Base-by-base conservation (phyloP, 768 basidiomycete genomes). In the Suillus tomentosus region DNA sequence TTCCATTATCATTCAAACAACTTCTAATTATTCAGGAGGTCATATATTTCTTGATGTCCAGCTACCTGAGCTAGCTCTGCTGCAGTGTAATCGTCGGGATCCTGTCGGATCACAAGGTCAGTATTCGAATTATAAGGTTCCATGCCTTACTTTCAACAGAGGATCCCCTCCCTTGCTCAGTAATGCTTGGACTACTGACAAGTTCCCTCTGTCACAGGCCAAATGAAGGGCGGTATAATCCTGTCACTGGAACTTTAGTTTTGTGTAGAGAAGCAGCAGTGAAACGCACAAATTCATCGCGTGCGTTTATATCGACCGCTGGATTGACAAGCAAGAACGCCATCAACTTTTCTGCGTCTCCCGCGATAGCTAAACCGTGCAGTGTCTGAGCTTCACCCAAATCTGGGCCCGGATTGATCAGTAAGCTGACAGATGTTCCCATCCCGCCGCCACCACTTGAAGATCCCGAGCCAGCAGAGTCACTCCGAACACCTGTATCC, bases 181-280 rank as follows among this genome's bases (percentile, higher is more conserved):
- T 47, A 97, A 75, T 5, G 87, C 62, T 66, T 81, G 76, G 2
- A 91, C 89, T 3, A 85, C 77, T 0, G 80, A 78, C 8, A 79
- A 62, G 69, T 87, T 82, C 1, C 95, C 95, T 70, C 95, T 81
- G 74, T 97, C 95, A 34, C 88, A 86, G 5, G 95, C 95, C 0
- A 96, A 81, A 69, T 97, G 95, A 22, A 97, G 76, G 9, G 95
- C 83, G 0, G 94, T 92, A 73, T 94, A 95, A 42, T 93, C 95
- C 95, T 97, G 70, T 22, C 55, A 59, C 62, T 15, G 37, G 45
- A 40, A 64, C 61, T 51, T 62, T 22, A 60, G 58, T 62, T 45
- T 48, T 34, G 51, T n/a, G 36, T 19, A 53, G 19, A 53, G 17
- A 66, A 27, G 15, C 27, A 24, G 43, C n/a, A 19, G 24, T n/a